Base-by-base conservation (phyloP, 1,284 basidiomycete genomes). In the Cystobasidium slooffiae region DNA sequence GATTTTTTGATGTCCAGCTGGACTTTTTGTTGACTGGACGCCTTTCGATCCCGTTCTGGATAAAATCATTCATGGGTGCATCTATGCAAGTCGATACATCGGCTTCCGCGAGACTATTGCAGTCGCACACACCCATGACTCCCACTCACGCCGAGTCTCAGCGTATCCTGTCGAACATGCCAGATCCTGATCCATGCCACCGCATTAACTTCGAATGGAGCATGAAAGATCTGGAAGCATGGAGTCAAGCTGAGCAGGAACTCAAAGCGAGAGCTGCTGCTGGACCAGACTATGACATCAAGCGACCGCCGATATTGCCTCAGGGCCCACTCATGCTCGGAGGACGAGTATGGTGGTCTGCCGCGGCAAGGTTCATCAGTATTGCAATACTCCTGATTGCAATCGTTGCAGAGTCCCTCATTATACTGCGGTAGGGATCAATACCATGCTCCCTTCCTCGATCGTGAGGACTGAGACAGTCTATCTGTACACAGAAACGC, bases 321-420 rank as follows among this genome's bases (percentile, higher is more conserved):
- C 31, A 39, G 22, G 70, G 61, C 22, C 62, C 63, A 0, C 46
- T 66, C n/a, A 65, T 46, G 18, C 39, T 73, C 31, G 62, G 62
- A 9, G 70, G 70, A 9, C 62, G 70, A 47, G 31, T 51, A 14
- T 73, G 70, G 70, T 73, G 70, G 70, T 62, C 61, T 7, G 70
- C 70, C 5, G 41, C 31, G 18, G 70, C 59, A 3, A 63, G 58
- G 31, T 14, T 73, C 18, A 5, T 39, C 9, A 65, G 62, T 41
- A 62, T 56, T 7, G 10, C 66, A 10, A 52, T 59, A 24, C 44
- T 66, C 10, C 22, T 66, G 6, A 39, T 73, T 31, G 62, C 62
- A 6, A 59, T 73, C 31, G 52, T 61, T 20, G 52, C 55, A 3
- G 62, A 73, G 24, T 59, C 55, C 6, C 52, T 73, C n/a, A 64